Conservation (phyloP, 805 yeast species). For the Myxozyma monticola region DNA sequence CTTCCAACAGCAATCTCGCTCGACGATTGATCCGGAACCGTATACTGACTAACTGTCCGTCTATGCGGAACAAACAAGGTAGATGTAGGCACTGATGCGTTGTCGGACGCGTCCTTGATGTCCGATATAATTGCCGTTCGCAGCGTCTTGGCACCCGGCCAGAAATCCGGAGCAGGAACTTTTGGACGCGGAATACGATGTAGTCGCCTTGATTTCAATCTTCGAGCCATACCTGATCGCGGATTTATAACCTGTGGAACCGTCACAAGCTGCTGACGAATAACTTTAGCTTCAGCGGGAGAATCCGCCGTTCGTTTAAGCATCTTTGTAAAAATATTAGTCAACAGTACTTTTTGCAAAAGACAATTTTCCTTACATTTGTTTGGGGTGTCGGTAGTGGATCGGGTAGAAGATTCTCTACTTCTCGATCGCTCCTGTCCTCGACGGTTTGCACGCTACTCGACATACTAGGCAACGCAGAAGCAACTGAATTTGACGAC, state of each 20-base stretch:
- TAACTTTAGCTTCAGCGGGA: background rate
- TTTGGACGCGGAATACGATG: background rate
- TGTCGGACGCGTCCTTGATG: background rate
- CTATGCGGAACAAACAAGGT: background rate
- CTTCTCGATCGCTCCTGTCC: too few species aligned
- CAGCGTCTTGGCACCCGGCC: conserved; percentile 10
- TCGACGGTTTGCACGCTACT: background rate
- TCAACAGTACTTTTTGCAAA: background rate
- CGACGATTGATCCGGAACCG: background rate
- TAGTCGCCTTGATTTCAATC: background rate
- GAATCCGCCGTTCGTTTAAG: conserved; percentile 3
- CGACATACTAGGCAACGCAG: background rate
- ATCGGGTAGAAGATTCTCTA: too few species aligned
- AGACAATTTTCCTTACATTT: background rate
- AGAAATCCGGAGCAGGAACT: conserved; percentile 6
- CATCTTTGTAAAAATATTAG: background rate
- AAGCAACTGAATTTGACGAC: background rate
- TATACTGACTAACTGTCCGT: background rate
- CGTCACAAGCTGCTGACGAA: background rate
- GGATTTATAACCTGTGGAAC: background rate
- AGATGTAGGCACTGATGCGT: background rate
- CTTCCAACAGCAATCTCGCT: background rate
- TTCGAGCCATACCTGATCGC: conserved; percentile 8
- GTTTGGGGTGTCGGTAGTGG: too few species aligned
- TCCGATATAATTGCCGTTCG: too few species aligned